phyloP scores from a whole-genome alignment of 225 moss, liverwort and hornwort genomes.

The Lunularia cruciata region DNA sequence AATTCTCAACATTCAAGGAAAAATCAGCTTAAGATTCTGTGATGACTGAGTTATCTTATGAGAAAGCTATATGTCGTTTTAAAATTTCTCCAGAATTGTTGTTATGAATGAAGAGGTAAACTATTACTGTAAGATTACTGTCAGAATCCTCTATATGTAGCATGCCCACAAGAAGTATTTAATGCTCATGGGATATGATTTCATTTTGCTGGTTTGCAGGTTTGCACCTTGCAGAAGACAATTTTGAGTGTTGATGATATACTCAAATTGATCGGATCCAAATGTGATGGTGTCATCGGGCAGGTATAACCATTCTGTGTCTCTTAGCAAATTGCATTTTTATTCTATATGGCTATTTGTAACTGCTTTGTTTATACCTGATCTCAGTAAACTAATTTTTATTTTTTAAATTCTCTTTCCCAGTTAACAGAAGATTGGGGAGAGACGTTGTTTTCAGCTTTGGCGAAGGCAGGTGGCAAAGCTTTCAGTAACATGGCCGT shows the following conservation, averaged over 20 bases:
- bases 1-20: too few relatives aligned
- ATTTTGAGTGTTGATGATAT: conserved; percentile 95
- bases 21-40: too few relatives aligned
- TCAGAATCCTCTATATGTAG: too few relatives aligned
- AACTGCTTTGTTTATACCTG: not conserved
- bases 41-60: too few relatives aligned
- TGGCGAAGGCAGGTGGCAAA: conserved; percentile 85
- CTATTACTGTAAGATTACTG: too few relatives aligned
- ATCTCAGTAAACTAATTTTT: too few relatives aligned
- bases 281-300: conserved; percentile 97
- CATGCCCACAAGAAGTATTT: too few relatives aligned
- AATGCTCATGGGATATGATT: not conserved
- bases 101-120: too few relatives aligned
- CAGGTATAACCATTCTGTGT: conserved; percentile 47
- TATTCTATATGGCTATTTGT: not conserved
- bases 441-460: conserved; percentile 77
- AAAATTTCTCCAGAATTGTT: too few relatives aligned
- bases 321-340: not conserved
- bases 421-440: conserved; percentile 99
- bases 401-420: not conserved
- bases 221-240: conserved; percentile 88
- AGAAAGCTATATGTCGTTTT: too few relatives aligned
- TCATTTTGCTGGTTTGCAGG: conserved; percentile 45
- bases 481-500: conserved; percentile 99
- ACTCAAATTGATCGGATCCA: conserved; percentile 67